Evolutionary conservation across 345 rosid genomes (phyloP).

Genomic region (Eucalyptus leucophloia): DNA sequence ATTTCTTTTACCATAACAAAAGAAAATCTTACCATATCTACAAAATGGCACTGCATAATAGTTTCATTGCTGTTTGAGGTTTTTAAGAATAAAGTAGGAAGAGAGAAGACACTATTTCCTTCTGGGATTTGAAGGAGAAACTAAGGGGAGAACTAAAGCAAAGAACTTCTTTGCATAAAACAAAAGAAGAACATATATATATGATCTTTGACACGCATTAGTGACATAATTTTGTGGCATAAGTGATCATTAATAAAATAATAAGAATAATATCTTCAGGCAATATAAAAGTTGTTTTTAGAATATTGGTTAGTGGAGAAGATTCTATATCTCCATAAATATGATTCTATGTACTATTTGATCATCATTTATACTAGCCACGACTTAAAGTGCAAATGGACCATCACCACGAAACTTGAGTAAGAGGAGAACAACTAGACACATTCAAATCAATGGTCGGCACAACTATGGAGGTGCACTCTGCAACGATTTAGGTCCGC

Average conservation of each 20-base stretch:
- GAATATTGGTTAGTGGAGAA: not conserved
- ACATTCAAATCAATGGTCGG: not conserved
- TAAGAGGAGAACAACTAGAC: not conserved
- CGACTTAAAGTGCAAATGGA: not conserved
- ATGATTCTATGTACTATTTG: not conserved
- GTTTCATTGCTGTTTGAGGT: not conserved
- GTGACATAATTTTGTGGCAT: too few relatives aligned
- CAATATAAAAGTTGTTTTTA: not conserved
- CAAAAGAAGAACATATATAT: too few relatives aligned
- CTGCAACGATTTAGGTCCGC: not conserved
- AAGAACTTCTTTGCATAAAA: too few relatives aligned
- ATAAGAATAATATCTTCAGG: not conserved
- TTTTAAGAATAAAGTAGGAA: too few relatives aligned
- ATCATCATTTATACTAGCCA: not conserved
- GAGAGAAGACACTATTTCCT: too few relatives aligned
- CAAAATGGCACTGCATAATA: too few relatives aligned
- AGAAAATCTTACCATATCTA: too few relatives aligned
- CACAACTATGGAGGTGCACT: not conserved
- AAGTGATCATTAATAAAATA: too few relatives aligned
- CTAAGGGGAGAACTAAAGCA: too few relatives aligned
- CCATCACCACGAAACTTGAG: not conserved
- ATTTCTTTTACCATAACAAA: not conserved
- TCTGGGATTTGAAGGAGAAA: too few relatives aligned
- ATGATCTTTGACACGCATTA: too few relatives aligned
- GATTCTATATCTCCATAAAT: not conserved